A percentile compares a stretch with the other conserved stretches of the same genome.
Conservation (phyloP, 139 green algal genomes). For the Closterium sp. region DNA sequence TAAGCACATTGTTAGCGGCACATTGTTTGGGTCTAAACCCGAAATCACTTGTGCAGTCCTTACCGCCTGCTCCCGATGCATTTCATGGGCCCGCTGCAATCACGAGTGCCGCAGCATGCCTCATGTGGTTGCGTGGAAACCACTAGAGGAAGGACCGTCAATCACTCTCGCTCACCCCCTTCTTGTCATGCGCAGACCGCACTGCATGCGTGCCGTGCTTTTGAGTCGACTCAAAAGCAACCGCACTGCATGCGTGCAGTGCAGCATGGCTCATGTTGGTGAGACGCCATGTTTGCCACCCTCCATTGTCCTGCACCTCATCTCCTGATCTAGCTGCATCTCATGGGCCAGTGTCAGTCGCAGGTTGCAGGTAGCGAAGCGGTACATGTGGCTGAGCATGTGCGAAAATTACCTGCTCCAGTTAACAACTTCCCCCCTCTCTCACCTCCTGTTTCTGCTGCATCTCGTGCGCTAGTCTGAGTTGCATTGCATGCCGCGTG, state of each 20-base stretch:
- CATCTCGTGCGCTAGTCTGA: conserved; percentile 66
- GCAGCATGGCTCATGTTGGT: no score
- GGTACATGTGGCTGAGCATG: neutral
- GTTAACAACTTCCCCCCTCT: neutral
- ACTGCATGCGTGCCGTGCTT: no score
- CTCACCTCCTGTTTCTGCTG: conserved; percentile 60
- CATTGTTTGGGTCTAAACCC: neutral
- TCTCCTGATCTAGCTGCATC: neutral
- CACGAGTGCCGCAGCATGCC: no score
- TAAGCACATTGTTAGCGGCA: neutral
- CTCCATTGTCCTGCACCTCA: neutral
- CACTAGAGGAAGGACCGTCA: neutral
- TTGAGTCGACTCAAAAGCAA: no score
- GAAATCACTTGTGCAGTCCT: neutral
- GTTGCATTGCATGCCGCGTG: conserved; percentile 66
- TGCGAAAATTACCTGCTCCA: neutral
- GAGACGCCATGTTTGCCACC: neutral
- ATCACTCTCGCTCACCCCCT: no score
- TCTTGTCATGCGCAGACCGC: no score
- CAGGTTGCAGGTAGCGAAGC: neutral
- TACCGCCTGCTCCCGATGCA: no score
- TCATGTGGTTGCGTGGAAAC: no score
- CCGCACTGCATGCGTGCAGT: no score
- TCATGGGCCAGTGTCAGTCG: neutral
- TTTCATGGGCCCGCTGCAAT: no score